phyloP scores from a whole-genome alignment of 805 yeast species.

The Helenozyma baotianmanensis region DNA sequence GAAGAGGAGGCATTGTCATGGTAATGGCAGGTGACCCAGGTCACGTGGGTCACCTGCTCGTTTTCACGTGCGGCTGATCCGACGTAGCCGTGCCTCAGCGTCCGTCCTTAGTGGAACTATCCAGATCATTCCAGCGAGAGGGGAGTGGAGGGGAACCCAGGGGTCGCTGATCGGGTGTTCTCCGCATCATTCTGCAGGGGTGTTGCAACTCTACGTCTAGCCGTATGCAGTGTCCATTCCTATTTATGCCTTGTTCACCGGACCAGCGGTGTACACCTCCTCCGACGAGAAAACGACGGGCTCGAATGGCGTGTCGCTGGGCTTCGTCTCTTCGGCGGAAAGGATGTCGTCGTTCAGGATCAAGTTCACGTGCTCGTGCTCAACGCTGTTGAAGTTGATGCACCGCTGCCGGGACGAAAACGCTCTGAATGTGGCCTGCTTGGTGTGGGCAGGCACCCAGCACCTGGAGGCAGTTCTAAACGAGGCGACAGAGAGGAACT shows the following conservation, averaged over 20 bases:
- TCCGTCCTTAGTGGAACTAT: too few species aligned
- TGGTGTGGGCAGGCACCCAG: slow-evolving; percentile 26
- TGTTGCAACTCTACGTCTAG: too few species aligned
- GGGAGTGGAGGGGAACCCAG: too few species aligned
- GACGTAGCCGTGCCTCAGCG: too few species aligned
- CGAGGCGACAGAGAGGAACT: slow-evolving; percentile 30
- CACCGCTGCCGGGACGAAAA: slow-evolving; percentile 35
- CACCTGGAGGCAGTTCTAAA: slow-evolving; percentile 41
- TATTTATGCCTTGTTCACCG: slow-evolving; percentile 28
- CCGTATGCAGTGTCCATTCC: too few species aligned
- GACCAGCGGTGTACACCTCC: slow-evolving; percentile 41
- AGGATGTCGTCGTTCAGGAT: slow-evolving; percentile 34
- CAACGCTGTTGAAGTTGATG: slow-evolving; percentile 29
- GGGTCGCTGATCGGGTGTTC: too few species aligned
- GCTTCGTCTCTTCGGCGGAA: slow-evolving; percentile 7
- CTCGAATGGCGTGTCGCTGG: slow-evolving; percentile 23
- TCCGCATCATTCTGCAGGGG: too few species aligned
- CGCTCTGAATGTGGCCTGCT: slow-evolving; percentile 18
- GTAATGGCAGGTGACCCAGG: too few species aligned
- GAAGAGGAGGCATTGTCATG: too few species aligned
- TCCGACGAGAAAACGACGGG: slow-evolving; percentile 39
- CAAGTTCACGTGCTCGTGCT: slow-evolving; percentile 21
- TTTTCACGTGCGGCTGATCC: too few species aligned
- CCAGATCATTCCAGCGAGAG: too few species aligned
- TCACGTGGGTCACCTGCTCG: too few species aligned